Evolutionary conservation across 2,329 filamentous ascomycete species (phyloP), one percentile per base, ranked within the genome.

Genomic region (Fusarium humuli): DNA sequence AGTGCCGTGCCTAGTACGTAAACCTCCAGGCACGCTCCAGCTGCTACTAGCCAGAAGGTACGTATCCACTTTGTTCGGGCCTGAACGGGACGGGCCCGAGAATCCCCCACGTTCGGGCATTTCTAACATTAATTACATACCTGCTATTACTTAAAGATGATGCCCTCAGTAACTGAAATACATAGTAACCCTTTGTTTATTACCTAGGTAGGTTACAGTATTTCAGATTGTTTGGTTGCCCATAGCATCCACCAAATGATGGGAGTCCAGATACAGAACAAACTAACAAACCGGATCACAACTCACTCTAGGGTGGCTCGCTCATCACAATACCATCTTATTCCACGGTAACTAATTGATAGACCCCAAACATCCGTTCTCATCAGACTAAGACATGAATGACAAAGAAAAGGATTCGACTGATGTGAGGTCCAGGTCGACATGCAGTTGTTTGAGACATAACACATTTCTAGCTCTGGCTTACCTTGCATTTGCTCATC

Each of bases 41-140:
- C 34, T 37, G 34, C 22, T 52, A 34, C 32, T 52, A 40, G 48
- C 34, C 22, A 49, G 55, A 55, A 55, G 50, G 40, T 48, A 52
- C 47, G 54, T 70, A 71, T 54, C 64, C 47, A 50, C 45, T 63
- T 23, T 22, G n/a, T 18, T 34, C 16, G 37, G 18, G 34, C 34
- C 18, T 37, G 10, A 57, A 42, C 42, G 44, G 44, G 54, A 61
- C 32, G 53, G 42, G 40, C n/a, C 49, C 34, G 49, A 41, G 25
- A 52, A 29, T 30, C 49, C 61, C 62, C 63, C 57, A 58, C 64
- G 47, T 58, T 57, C 29, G 13, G n/a, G 9, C 32, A 52, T 41
- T 52, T 27, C 49, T 20, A 16, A 32, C 29, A 20, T 32, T 18
- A 49, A 44, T 14, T 44, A 37, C 34, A 37, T 44, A 22, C 14